A percentile compares a stretch with the other conserved stretches of the same genome.
Evolutionary conservation across 1,284 basidiomycete genomes (phyloP).

Genomic region (Wallemia hederae): DNA sequence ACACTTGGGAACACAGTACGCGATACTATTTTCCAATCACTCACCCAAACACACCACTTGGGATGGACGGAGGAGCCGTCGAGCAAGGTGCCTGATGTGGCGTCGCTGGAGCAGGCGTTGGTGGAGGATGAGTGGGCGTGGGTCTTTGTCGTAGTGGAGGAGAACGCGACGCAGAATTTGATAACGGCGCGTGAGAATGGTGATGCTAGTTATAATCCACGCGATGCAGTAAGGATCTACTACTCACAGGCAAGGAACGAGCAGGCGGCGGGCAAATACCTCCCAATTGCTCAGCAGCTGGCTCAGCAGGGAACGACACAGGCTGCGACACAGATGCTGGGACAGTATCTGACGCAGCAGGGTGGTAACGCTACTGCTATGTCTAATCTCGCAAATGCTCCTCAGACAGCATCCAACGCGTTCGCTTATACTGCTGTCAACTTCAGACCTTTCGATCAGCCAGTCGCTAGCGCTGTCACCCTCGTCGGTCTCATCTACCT

Average conservation of each 20-base stretch:
- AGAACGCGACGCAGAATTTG: constrained; percentile 13
- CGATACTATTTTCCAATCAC: constrained; percentile 10
- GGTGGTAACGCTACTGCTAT: not conserved
- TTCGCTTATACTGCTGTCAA: not conserved
- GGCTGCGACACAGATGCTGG: not conserved
- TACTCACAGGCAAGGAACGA: constrained; percentile 16
- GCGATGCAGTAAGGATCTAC: constrained; percentile 15
- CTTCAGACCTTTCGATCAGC: not conserved
- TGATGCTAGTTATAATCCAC: constrained; percentile 14
- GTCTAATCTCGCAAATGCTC: not conserved
- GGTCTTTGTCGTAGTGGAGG: constrained; percentile 17
- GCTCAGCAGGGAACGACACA: not conserved
- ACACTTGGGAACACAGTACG: constrained; percentile 17
- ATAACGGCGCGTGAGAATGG: constrained; percentile 14
- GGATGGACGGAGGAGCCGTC: constrained; percentile 14
- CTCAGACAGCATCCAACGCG: not conserved
- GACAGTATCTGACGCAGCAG: not conserved
- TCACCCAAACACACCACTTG: constrained; percentile 9
- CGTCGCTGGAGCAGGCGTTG: constrained; percentile 12
- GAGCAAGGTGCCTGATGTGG: constrained; percentile 11
- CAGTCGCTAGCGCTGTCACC: not conserved
- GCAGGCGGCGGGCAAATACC: constrained; percentile 14
- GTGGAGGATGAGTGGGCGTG: constrained; percentile 14
- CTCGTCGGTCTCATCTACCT: constrained; percentile 1
- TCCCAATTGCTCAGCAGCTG: constrained; percentile 4